Conservation (phyloP, 225 moss, liverwort and hornwort genomes). For the Neckera pumila region DNA sequence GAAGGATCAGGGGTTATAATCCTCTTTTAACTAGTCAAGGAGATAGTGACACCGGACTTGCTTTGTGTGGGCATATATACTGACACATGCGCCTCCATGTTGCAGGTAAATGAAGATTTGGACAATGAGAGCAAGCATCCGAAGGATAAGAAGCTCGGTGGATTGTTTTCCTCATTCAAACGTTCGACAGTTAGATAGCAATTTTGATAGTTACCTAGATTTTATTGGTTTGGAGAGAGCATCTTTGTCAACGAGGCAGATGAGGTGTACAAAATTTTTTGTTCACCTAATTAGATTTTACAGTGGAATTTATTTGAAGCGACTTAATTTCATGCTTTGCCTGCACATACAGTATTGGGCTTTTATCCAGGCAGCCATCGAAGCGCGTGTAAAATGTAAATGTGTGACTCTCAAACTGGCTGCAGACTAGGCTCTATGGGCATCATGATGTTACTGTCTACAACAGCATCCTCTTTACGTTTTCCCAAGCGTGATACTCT, state of each 20-base stretch:
- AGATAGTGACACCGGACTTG: not conserved
- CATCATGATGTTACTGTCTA: not conserved
- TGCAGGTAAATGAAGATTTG: constrained; percentile 49
- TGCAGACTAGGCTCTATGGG: not conserved
- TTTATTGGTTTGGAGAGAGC: not conserved
- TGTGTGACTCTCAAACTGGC: not conserved
- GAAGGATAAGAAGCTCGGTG: constrained; percentile 37
- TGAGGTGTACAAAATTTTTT: not conserved
- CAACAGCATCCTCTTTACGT: not conserved
- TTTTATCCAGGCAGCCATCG: not conserved
- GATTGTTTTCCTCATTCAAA: constrained; percentile 49
- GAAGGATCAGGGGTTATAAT: not conserved
- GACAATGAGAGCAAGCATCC: constrained; percentile 33
- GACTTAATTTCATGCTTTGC: not conserved
- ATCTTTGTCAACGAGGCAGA: not conserved
- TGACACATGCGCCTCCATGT: not conserved
- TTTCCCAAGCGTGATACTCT: not conserved
- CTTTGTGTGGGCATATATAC: not conserved
- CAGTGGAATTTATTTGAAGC: constrained; percentile 3
- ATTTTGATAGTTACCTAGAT: constrained; percentile 20
- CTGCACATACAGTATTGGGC: not conserved
- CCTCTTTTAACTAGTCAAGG: not conserved
- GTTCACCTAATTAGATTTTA: not conserved
- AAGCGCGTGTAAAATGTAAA: not conserved
- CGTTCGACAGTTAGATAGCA: constrained; percentile 36